Evolutionary conservation across 768 basidiomycete genomes (phyloP), one percentile per base, ranked within the genome.

Genomic region (Termitomyces sp.): DNA sequence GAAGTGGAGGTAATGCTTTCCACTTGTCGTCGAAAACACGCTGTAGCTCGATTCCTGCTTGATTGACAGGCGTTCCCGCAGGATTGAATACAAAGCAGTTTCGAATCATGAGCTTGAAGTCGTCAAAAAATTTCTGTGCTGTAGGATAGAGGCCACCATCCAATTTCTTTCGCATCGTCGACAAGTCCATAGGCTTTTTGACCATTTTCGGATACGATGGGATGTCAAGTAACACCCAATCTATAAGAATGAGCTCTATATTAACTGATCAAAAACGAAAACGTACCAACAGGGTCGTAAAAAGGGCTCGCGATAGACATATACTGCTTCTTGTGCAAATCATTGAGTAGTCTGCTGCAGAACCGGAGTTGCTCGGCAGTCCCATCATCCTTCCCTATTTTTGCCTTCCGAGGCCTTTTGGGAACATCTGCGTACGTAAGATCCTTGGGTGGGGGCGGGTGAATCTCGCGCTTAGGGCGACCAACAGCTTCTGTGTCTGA

Each of bases 401-500:
- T 88, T 47, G 71, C 70, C 65, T 83, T 85, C 58, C 84, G 78
- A 53, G 77, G 70, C 68, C 86, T 87, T 74, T 85, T 87, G 30
- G 89, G 85, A 2, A 66, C 77, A 66, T 92, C 90, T 12, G 82
- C 82, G 66, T 96, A 97, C 0, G 87, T 81, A 10, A 94, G 70
- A 64, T 98, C 96, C 70, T 93, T 95, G 0, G 93, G 85, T 21
- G 93, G 88, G 11, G 95, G 96, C 3, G 96, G 92, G 66, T 98
- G 96, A 28, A 98, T 95, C 70, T 99, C 97, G 52, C 97, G 90
- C 74, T 98, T 98, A 2, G 96, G 96, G n/a, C 97, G 85, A 22
- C 81, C 80, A 24, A 78, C 67, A 22, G 71, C 74, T 57, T 77
- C 75, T 28, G 79, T 77, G 5, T 92, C 90, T 24, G 85, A 87